Base-by-base conservation (phyloP, 2,329 filamentous ascomycete species). In the Aureobasidium sp. region DNA sequence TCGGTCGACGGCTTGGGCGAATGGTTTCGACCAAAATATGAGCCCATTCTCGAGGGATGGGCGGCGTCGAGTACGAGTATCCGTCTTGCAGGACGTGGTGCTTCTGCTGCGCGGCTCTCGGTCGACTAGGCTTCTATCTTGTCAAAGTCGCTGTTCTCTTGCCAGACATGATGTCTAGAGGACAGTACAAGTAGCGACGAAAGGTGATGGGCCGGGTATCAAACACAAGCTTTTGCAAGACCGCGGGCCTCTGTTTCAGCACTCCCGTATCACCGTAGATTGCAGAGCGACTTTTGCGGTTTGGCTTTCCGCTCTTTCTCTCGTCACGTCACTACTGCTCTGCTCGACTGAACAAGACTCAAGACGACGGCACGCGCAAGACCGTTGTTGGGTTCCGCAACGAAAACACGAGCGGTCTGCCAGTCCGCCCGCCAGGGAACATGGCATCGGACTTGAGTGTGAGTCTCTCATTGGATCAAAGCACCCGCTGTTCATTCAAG, bases 1-100 rank as follows among this genome's bases (percentile, higher is more conserved):
- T 59, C 42, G 57, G 22, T 49, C 17, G 57, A 60, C 31, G 53
- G 53, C 54, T 48, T 59, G 11, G 54, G 54, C 54, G 54, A 59
- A 11, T 59, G 42, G 54, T 24, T 60, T 45, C 45, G 33, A 24
- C 57, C 57, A 50, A 60, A 60, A 35, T 60, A 60, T 24, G 57
- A 60, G 33, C 22, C 45, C 54, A 58, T 58, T 19, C 37, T 58
- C 54, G 22, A 47, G 27, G 11, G 24, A n/a, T 47, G 6, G 27
- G 39, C 52, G 14, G 19, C 29, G 40, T 29, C 27, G 42, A 29
- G 22, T 27, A 31, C n/a, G 42, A 29, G 22, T n/a, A 31, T 54
- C 22, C 35, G 22, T 33, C 35, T 31, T 31, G 50, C 17, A 24
- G 37, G n/a, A 15, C 19, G 35, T 9, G 14, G 31, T 31, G 50